Conservation (phyloP, 306 rosid genomes). For the Sesbania bispinosa region DNA sequence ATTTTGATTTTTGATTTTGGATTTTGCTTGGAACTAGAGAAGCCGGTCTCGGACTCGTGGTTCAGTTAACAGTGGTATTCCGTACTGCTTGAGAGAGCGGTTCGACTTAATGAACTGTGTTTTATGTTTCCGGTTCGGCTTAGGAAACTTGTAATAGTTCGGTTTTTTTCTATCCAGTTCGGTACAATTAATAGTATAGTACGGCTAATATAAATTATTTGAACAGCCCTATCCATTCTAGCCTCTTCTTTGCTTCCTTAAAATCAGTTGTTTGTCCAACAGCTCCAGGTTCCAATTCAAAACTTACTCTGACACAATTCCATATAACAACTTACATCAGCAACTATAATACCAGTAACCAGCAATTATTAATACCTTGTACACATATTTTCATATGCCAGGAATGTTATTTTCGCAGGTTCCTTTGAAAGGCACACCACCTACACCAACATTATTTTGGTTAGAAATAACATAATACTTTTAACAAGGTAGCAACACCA, state of each 20-base stretch:
- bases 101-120: too few species aligned
- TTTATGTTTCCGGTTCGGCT: too few species aligned
- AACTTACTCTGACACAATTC: slow-evolving; percentile 63
- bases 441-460: background rate
- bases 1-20: too few species aligned
- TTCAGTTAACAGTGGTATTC: too few species aligned
- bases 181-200: too few species aligned
- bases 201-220: too few species aligned
- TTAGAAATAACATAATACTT: background rate
- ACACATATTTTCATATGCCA: background rate
- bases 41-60: too few species aligned
- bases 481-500: background rate
- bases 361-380: background rate
- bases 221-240: too few species aligned
- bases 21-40: too few species aligned
- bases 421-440: background rate
- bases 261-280: slow-evolving; percentile 75
- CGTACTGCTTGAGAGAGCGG: too few species aligned
- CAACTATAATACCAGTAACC: background rate
- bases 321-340: slow-evolving; percentile 24
- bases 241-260: slow-evolving; percentile 71
- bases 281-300: slow-evolving; percentile 78
- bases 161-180: too few species aligned
- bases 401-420: background rate
- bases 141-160: too few species aligned